Evolutionary conservation across 495 filamentous ascomycete genomes (phyloP).

Genomic region (Podospora didyma): DNA sequence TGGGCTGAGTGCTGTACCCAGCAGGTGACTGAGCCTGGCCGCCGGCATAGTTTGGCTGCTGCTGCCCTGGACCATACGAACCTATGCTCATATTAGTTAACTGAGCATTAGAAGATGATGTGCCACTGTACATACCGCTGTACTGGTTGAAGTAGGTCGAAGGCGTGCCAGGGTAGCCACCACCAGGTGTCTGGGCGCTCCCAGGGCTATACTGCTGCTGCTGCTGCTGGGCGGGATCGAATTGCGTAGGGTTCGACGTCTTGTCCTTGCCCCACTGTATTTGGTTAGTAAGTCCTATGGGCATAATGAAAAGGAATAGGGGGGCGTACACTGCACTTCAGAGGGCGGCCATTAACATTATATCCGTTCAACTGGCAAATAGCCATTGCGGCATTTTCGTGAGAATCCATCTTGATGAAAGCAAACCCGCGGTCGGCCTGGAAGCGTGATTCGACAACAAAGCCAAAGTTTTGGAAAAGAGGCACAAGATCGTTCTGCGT

Average conservation of each 20-base stretch:
- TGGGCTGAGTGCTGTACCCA: conserved; percentile 58
- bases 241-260: conserved; percentile 71
- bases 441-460: conserved; percentile 94
- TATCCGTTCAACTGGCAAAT: conserved; percentile 97
- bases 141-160: conserved; percentile 94
- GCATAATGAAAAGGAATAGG: conserved; percentile 1
- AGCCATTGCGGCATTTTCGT: conserved; percentile 97
- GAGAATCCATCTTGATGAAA: conserved; percentile 98
- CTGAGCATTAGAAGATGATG: conserved; percentile 19
- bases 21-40: conserved; percentile 57
- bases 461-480: conserved; percentile 97
- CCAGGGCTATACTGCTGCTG: conserved; percentile 70
- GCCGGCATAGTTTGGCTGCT: conserved; percentile 48
- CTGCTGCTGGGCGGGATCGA: conserved; percentile 72
- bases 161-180: conserved; percentile 65
- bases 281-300: conserved; percentile 25
- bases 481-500: conserved; percentile 93
- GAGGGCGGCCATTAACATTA: conserved; percentile 92
- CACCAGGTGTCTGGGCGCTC: conserved; percentile 45
- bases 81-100: conserved; percentile 27
- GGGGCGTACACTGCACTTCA: conserved; percentile 85
- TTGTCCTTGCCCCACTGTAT: conserved; percentile 97
- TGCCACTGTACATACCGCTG: conserved; percentile 60
- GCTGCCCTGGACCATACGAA: conserved; percentile 50
- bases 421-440: conserved; percentile 97